Conservation (phyloP, 495 filamentous ascomycete species). For the Staphylotrichum tortipilum region DNA sequence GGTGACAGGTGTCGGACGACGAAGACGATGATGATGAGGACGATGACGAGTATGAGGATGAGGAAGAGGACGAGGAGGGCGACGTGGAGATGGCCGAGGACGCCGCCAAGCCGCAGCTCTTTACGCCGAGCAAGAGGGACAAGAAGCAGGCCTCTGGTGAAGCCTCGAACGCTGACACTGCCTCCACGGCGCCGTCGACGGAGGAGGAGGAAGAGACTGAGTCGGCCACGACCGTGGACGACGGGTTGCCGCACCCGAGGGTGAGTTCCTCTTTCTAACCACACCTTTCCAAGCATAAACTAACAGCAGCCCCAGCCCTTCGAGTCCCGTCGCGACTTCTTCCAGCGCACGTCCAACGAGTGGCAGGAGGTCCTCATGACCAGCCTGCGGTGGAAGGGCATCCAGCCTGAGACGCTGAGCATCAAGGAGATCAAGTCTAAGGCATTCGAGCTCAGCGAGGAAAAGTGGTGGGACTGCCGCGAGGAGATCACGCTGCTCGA, state of each 20-base stretch:
- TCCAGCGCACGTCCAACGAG: slow-evolving; percentile 71
- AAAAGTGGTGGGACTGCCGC: slow-evolving; percentile 97
- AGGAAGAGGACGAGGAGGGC: slow-evolving; percentile 55
- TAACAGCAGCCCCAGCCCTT: slow-evolving; percentile 65
- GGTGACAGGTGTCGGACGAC: slow-evolving; percentile 50
- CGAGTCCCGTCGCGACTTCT: slow-evolving; percentile 87
- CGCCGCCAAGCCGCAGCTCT: slow-evolving; percentile 19
- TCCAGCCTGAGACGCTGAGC: slow-evolving; percentile 51
- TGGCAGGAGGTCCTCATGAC: slow-evolving; percentile 84
- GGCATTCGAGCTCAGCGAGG: slow-evolving; percentile 82
- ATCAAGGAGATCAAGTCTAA: slow-evolving; percentile 87
- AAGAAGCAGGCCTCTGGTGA: slow-evolving; percentile 38
- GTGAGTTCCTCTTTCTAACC: slow-evolving; percentile 20
- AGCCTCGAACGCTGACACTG: slow-evolving; percentile 25
- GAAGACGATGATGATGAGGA: slow-evolving; percentile 61
- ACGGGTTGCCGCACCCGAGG: slow-evolving; percentile 52
- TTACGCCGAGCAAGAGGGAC: slow-evolving; percentile 37
- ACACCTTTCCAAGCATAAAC: neutral
- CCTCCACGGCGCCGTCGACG: slow-evolving; percentile 19
- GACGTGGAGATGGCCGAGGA: slow-evolving; percentile 38
- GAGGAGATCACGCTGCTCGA: slow-evolving; percentile 90
- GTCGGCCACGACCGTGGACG: slow-evolving; percentile 39
- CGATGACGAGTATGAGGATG: slow-evolving; percentile 63
- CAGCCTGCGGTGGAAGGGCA: slow-evolving; percentile 50
- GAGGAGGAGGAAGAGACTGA: slow-evolving; percentile 44